Evolutionary conservation across 1,139 yeast species (phyloP).

Genomic region (Saccharomyces hybrid): DNA sequence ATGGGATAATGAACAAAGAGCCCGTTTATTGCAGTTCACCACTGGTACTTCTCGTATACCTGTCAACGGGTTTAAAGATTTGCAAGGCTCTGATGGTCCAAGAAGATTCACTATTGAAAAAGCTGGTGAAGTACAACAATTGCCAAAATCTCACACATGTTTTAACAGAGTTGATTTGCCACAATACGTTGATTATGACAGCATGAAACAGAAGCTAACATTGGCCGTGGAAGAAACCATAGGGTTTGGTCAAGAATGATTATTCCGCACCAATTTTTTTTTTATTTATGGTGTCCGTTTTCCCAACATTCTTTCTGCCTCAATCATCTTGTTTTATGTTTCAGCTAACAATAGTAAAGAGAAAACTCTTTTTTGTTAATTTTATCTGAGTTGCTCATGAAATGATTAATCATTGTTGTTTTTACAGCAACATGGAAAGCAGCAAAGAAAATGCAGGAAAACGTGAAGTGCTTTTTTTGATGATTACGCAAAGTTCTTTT

Average conservation of each 20-base stretch:
- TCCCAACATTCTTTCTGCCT: neutral
- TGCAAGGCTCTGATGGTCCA: conserved; percentile 98
- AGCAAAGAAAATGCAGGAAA: neutral
- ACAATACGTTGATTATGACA: conserved; percentile 66
- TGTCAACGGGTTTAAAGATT: conserved; percentile 95
- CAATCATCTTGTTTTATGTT: neutral
- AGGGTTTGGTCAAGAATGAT: conserved; percentile 91
- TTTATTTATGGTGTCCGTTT: neutral
- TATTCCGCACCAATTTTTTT: neutral
- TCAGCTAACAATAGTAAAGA: neutral
- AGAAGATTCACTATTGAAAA: conserved; percentile 96
- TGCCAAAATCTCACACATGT: conserved; percentile 95
- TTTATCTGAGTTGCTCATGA: neutral
- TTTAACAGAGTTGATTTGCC: conserved; percentile 91
- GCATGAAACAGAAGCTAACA: conserved; percentile 71
- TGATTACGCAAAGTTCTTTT: neutral
- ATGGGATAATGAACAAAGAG: conserved; percentile 96
- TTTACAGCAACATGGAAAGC: neutral
- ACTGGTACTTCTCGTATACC: conserved; percentile 99
- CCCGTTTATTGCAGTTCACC: conserved; percentile 89
- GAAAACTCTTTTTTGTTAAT: neutral
- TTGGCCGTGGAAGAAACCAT: conserved; percentile 91
- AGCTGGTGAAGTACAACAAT: conserved; percentile 88
- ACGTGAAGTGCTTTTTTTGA: neutral
- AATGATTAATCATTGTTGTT: neutral